Evolutionary conservation across 1,139 yeast genomes (phyloP).

Genomic region (Hyphopichia fennica): DNA sequence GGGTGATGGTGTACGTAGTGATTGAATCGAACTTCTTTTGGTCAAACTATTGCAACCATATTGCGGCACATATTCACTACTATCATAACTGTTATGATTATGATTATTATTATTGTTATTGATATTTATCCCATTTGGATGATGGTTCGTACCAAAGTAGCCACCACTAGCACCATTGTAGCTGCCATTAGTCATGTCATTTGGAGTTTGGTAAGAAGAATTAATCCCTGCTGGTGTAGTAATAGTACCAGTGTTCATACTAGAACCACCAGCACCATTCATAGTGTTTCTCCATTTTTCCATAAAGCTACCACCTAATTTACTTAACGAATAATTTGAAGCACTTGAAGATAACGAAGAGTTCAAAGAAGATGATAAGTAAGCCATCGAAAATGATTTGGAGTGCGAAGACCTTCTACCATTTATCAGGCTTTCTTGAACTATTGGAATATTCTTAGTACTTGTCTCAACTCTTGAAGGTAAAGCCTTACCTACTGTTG

Average conservation of each 20-base stretch:
- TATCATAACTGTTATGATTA: conserved; percentile 5
- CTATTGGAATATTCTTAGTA: conserved; percentile 23
- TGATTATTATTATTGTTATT: background rate
- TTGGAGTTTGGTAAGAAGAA: background rate
- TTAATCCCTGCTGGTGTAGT: background rate
- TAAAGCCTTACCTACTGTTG: conserved; percentile 13
- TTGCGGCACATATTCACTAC: conserved; percentile 16
- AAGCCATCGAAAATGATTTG: conserved; percentile 43
- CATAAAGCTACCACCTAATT: conserved; percentile 45
- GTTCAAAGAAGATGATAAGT: conserved; percentile 42
- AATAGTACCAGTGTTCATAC: background rate
- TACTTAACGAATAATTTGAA: conserved; percentile 40
- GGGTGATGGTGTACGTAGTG: conserved; percentile 49
- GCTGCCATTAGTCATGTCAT: conserved; percentile 4
- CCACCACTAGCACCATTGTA: conserved; percentile 5
- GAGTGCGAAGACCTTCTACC: conserved; percentile 21
- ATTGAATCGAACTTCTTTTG: conserved; percentile 30
- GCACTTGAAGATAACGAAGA: conserved; percentile 37
- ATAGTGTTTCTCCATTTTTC: conserved; percentile 48
- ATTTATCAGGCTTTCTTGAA: conserved; percentile 14
- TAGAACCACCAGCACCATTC: conserved; percentile 1
- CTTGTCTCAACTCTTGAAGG: conserved; percentile 11
- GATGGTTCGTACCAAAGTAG: conserved; percentile 2
- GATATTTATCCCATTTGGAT: background rate
- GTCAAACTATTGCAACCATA: conserved; percentile 18